Conservation (phyloP, 2,329 filamentous ascomycete genomes). For the Cyanodermella asteris region DNA sequence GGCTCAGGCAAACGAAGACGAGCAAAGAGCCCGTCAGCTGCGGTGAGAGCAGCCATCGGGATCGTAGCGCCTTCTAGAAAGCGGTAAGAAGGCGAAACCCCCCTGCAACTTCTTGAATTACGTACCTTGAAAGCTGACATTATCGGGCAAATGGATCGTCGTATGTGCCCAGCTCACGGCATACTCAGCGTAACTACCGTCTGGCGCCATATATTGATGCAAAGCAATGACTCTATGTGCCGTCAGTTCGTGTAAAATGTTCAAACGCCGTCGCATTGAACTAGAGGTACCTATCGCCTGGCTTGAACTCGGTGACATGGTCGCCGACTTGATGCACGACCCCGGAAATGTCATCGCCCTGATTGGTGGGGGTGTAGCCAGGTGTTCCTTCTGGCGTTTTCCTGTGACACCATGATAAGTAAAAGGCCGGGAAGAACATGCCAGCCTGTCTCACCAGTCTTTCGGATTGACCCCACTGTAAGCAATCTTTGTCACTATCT, state of each 20-base stretch:
- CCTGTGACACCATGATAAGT: too few relatives aligned
- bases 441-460: too few relatives aligned
- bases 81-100: constrained; percentile 1
- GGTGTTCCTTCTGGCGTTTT: constrained; percentile 8
- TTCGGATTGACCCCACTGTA: constrained; percentile 23
- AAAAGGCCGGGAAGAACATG: too few relatives aligned
- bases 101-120: constrained; percentile 7
- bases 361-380: constrained; percentile 16
- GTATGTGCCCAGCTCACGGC: constrained; percentile 29
- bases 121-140: constrained; percentile 29
- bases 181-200: constrained; percentile 36
- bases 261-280: too few relatives aligned
- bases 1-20: constrained; percentile 26
- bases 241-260: too few relatives aligned
- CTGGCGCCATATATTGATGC: constrained; percentile 25
- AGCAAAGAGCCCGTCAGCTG: constrained; percentile 28
- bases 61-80: constrained; percentile 30
- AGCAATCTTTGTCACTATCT: constrained; percentile 18
- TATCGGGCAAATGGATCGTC: constrained; percentile 30
- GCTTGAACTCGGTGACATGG: constrained; percentile 30
- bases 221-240: too few relatives aligned
- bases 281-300: too few relatives aligned
- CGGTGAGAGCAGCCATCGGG: constrained; percentile 33
- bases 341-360: constrained; percentile 29
- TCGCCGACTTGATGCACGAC: constrained; percentile 27